Conservation (phyloP, 2,329 filamentous ascomycete genomes). For the Sordariomycetes sp. region DNA sequence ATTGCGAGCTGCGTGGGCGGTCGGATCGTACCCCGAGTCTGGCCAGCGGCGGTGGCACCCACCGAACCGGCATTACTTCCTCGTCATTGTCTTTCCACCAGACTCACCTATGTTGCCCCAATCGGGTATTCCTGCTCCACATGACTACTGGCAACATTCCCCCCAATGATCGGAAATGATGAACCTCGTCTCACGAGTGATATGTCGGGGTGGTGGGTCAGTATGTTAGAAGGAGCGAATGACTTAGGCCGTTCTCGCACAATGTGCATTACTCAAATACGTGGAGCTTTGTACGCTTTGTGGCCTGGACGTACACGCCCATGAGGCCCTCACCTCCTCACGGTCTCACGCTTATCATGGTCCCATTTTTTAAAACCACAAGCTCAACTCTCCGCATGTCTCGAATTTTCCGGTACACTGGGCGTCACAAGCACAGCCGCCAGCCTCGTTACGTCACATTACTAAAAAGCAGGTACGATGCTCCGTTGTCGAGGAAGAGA, state of each 20-base stretch:
- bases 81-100: no score
- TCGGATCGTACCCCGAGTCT: no score
- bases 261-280: no score
- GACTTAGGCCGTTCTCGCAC: neutral
- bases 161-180: neutral
- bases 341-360: no score
- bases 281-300: no score
- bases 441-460: neutral
- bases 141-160: neutral
- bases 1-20: no score
- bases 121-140: neutral
- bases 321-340: no score
- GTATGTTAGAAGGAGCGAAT: neutral
- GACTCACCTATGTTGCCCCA: neutral
- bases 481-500: neutral
- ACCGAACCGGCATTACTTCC: no score
- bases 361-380: neutral
- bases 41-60: no score
- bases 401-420: neutral
- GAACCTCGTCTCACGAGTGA: neutral
- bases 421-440: neutral
- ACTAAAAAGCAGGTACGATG: neutral
- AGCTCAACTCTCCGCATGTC: neutral
- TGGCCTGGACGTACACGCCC: no score
- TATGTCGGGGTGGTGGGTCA: neutral